phyloP scores from a whole-genome alignment of 306 rosid genomes.

The Dryas octopetala region DNA sequence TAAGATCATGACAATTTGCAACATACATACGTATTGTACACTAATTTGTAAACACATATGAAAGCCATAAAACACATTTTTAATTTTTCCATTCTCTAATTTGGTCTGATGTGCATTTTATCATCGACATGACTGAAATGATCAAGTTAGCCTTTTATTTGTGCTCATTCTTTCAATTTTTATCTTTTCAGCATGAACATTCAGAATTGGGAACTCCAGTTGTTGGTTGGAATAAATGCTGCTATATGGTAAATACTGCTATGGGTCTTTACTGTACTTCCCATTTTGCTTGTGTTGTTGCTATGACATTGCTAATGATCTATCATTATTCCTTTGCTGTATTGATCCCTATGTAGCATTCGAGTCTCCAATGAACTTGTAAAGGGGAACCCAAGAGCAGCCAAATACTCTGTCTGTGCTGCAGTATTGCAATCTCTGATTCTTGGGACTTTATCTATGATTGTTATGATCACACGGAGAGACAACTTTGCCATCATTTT shows the following conservation, averaged over 20 bases:
- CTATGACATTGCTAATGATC: background rate
- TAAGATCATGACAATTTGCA: constrained; percentile 19
- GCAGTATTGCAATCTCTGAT: constrained; percentile 35
- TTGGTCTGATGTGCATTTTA: no score
- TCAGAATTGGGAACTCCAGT: constrained; percentile 14
- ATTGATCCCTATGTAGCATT: constrained; percentile 10
- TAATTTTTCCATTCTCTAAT: no score
- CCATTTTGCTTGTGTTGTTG: background rate
- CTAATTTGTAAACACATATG: no score
- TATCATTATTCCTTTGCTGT: background rate
- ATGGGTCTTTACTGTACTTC: no score
- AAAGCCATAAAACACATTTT: no score
- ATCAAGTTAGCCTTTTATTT: no score
- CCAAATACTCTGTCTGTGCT: constrained; percentile 40
- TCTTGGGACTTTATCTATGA: constrained; percentile 28
- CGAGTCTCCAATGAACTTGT: constrained; percentile 51
- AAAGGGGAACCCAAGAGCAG: constrained; percentile 47
- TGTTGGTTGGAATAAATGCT: constrained; percentile 17
- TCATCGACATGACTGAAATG: no score
- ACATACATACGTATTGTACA: background rate
- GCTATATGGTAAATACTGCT: no score
- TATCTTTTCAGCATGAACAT: constrained; percentile 21
- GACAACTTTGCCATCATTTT: constrained; percentile 19
- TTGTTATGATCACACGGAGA: constrained; percentile 11
- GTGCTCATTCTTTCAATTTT: no score